Percentiles rank a stretch among this genome's conserved stretches.
Conservation (phyloP, 1,139 yeast genomes). For the Geotrichum australiense region DNA sequence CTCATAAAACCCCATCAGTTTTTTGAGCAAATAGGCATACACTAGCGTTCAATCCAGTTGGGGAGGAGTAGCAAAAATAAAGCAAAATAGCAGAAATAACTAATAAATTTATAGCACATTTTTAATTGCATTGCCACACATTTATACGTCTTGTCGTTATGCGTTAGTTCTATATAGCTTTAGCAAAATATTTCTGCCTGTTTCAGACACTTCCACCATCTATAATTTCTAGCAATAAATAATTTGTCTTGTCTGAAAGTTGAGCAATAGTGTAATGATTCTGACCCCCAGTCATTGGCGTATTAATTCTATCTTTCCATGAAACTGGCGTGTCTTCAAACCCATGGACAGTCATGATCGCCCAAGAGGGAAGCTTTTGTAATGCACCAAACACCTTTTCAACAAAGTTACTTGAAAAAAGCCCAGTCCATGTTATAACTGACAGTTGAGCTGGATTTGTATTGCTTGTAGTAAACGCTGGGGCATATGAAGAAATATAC, state of each 20-base stretch:
- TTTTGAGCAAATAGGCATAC: too few relatives aligned
- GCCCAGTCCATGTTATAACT: constrained; percentile 20
- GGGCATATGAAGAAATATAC: constrained; percentile 25
- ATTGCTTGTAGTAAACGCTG: constrained; percentile 10
- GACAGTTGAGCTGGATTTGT: constrained; percentile 14
- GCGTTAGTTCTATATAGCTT: too few relatives aligned
- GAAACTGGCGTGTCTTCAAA: constrained; percentile 29
- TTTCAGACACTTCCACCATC: constrained; percentile 14
- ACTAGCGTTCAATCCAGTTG: too few relatives aligned
- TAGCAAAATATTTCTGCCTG: too few relatives aligned
- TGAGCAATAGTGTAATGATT: constrained; percentile 24
- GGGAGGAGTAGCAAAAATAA: too few relatives aligned
- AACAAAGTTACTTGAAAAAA: constrained; percentile 19
- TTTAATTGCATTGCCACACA: too few relatives aligned
- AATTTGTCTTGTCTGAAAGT: constrained; percentile 11
- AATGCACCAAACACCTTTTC: constrained; percentile 17
- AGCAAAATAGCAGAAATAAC: too few relatives aligned
- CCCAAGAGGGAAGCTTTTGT: constrained; percentile 18
- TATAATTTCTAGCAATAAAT: constrained; percentile 12
- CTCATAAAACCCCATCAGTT: too few relatives aligned
- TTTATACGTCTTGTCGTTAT: too few relatives aligned
- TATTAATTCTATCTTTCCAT: constrained; percentile 28
- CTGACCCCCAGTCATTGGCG: constrained; percentile 24
- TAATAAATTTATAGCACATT: too few relatives aligned
- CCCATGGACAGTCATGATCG: constrained; percentile 27